Conservation (phyloP, 2,329 filamentous ascomycete genomes). For the Coleophoma cylindrospora region DNA sequence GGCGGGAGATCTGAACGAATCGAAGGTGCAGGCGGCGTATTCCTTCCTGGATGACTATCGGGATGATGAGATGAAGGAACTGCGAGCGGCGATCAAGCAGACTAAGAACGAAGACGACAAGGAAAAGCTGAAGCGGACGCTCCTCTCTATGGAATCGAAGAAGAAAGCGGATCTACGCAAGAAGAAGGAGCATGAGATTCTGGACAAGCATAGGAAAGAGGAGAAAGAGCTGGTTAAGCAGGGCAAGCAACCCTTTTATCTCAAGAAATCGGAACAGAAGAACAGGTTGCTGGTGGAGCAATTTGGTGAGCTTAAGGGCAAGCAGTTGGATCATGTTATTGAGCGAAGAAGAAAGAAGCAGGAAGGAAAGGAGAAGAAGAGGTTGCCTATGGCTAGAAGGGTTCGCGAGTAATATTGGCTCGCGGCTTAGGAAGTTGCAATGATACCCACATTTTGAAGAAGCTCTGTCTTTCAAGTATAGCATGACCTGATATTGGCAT, state of each 20-base stretch:
- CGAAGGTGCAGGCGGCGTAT: conserved; percentile 67
- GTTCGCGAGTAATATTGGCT: conserved; percentile 20
- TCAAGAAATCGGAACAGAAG: conserved; percentile 92
- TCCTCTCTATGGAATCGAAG: conserved; percentile 75
- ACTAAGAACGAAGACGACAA: conserved; percentile 62
- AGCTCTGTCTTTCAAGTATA: background rate
- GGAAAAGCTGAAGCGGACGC: conserved; percentile 65
- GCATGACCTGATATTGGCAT: no score
- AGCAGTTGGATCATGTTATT: conserved; percentile 77
- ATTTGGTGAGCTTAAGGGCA: conserved; percentile 78
- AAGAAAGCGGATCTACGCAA: conserved; percentile 66
- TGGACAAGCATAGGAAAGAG: conserved; percentile 70
- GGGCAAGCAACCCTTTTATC: conserved; percentile 88
- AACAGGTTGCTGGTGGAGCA: conserved; percentile 74
- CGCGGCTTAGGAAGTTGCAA: background rate
- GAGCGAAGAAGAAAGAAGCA: conserved; percentile 89
- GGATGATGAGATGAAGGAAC: conserved; percentile 71
- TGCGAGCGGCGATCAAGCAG: conserved; percentile 63
- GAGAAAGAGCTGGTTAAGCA: conserved; percentile 83
- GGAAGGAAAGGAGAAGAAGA: conserved; percentile 77
- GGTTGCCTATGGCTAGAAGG: conserved; percentile 54
- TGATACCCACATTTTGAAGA: background rate
- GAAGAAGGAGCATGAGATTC: conserved; percentile 63
- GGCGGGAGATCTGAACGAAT: conserved; percentile 49
- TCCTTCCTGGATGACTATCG: conserved; percentile 85